phyloP scores from a whole-genome alignment of 345 rosid genomes.

The Tarenaya hassleriana region DNA sequence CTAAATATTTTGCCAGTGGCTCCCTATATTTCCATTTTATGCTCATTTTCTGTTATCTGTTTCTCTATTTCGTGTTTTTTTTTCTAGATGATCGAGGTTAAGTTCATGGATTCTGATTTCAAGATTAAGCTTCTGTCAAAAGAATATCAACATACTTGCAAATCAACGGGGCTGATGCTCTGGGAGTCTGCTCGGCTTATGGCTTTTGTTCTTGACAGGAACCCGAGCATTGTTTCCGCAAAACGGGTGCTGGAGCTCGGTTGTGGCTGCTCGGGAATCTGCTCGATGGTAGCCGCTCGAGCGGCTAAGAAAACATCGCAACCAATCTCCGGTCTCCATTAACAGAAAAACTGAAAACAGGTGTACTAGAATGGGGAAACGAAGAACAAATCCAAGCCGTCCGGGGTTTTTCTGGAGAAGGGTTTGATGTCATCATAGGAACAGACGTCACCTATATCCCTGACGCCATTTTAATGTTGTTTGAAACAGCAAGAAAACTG shows the following conservation, averaged over 20 bases:
- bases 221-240: conserved; percentile 60
- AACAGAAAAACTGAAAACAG: conserved; percentile 35
- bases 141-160: conserved; percentile 87
- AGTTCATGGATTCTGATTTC: conserved; percentile 37
- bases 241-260: conserved; percentile 74
- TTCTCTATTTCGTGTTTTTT: conserved; percentile 7
- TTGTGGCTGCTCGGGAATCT: conserved; percentile 75
- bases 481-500: conserved; percentile 64
- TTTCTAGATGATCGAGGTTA: conserved; percentile 43
- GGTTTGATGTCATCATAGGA: conserved; percentile 76
- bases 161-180: conserved; percentile 87
- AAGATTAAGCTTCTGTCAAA: conserved; percentile 53
- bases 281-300: conserved; percentile 73
- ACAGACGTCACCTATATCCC: conserved; percentile 71
- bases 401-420: conserved; percentile 33
- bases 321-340: conserved; percentile 43
- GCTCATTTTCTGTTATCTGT: not conserved
- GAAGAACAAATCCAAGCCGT: conserved; percentile 46
- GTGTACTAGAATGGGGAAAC: conserved; percentile 77
- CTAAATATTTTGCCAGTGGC: conserved; percentile 1
- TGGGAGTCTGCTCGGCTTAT: conserved; percentile 91
- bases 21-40: not conserved
- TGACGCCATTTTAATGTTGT: conserved; percentile 64
- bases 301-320: conserved; percentile 57
- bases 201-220: conserved; percentile 68